Evolutionary conservation across 768 basidiomycete species (phyloP).

Genomic region (Lentinula edodes): DNA sequence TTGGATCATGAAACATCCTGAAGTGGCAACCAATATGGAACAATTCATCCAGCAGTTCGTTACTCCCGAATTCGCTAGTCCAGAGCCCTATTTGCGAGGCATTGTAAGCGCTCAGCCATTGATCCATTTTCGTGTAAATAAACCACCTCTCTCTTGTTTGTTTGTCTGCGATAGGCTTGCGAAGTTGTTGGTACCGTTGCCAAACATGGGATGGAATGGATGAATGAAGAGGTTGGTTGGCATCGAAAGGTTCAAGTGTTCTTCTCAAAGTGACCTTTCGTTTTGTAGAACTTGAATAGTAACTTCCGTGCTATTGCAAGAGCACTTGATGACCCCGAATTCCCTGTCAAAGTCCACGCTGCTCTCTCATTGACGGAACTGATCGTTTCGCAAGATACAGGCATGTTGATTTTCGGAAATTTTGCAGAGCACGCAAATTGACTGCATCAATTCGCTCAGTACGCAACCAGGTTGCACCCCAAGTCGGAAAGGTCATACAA

Average conservation of each 20-base stretch:
- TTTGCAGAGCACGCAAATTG: not conserved
- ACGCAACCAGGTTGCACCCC: constrained; percentile 60
- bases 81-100: constrained; percentile 70
- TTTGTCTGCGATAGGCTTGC: constrained; percentile 47
- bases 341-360: constrained; percentile 83
- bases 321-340: constrained; percentile 71
- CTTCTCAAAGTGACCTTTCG: not conserved
- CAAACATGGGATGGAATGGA: constrained; percentile 65
- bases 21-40: constrained; percentile 73
- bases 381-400: constrained; percentile 56
- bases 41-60: constrained; percentile 71
- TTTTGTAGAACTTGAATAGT: constrained; percentile 47
- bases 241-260: not conserved
- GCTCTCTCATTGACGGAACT: constrained; percentile 77
- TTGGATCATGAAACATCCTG: constrained; percentile 81
- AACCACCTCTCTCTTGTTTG: not conserved
- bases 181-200: constrained; percentile 75
- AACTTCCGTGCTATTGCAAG: constrained; percentile 62
- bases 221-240: constrained; percentile 48
- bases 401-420: constrained; percentile 28
- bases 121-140: constrained; percentile 7
- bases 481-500: constrained; percentile 85
- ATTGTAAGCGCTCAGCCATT: constrained; percentile 45
- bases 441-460: constrained; percentile 36
- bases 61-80: constrained; percentile 60